A percentile compares a stretch with the other conserved stretches of the same genome.
Conservation (phyloP, 768 basidiomycete genomes). For the Peribolospora baueri region DNA sequence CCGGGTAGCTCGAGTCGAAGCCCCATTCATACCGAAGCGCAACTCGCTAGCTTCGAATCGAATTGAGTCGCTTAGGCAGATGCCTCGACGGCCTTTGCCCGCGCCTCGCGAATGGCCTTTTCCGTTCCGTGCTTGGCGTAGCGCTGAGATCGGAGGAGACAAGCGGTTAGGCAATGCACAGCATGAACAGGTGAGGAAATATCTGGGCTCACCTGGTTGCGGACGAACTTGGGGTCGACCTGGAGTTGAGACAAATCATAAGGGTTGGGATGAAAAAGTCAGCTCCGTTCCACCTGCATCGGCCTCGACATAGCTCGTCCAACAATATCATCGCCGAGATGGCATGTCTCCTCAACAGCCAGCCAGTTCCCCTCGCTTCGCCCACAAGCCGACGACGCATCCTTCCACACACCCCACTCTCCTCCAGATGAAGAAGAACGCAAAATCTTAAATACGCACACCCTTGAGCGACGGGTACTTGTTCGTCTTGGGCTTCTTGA, state of each 20-base stretch:
- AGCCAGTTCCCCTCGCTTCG: too few species aligned
- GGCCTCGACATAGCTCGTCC: too few species aligned
- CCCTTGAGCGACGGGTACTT: conserved; percentile 64
- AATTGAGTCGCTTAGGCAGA: neutral
- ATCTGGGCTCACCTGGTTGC: conserved; percentile 2
- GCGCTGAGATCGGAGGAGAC: neutral
- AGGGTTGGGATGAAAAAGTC: neutral
- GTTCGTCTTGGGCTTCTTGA: conserved; percentile 53
- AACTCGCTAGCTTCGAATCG: too few species aligned
- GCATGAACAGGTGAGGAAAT: too few species aligned
- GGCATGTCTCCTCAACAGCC: too few species aligned
- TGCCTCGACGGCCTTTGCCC: neutral
- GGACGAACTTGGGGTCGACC: conserved; percentile 14
- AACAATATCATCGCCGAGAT: too few species aligned
- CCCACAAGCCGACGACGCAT: too few species aligned
- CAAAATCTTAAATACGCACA: conserved; percentile 32
- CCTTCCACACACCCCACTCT: too few species aligned
- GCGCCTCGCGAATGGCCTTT: conserved; percentile 2
- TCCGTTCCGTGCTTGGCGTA: conserved; percentile 9
- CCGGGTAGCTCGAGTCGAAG: too few species aligned
- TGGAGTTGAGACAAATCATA: neutral
- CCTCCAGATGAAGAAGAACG: neutral
- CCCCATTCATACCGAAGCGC: too few species aligned
- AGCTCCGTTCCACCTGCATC: neutral
- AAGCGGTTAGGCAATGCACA: too few species aligned